These are phyloP conservation scores for Neurospora crassa DNA, from an alignment of 2,329 filamentous ascomycete species.

Conservation along the genomic window DNA sequence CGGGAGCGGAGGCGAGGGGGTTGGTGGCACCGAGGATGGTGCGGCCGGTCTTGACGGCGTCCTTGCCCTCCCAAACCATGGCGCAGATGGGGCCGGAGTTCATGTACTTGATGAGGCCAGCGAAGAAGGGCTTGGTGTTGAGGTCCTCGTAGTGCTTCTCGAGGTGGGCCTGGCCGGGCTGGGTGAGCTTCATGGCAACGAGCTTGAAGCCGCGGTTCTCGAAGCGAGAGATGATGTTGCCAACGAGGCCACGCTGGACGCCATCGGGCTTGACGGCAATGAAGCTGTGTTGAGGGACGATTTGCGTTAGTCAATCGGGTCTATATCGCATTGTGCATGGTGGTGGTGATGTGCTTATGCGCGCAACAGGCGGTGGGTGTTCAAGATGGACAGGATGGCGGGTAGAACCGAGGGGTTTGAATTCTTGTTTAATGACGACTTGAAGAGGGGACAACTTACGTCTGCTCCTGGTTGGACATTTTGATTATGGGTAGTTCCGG, in stretches of 20 bases:
- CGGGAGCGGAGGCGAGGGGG: slow-evolving; percentile 85
- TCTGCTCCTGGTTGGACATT: slow-evolving; percentile 73
- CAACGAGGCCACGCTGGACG: slow-evolving; percentile 97
- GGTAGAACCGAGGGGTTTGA: slow-evolving; percentile 15
- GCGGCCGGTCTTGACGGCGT: slow-evolving; percentile 98
- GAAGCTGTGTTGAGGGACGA: slow-evolving; percentile 56
- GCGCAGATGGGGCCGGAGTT: slow-evolving; percentile 90
- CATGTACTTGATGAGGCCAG: slow-evolving; percentile 93
- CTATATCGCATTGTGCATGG: not conserved
- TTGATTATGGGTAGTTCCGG: slow-evolving; percentile 28
- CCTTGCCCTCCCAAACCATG: slow-evolving; percentile 99
- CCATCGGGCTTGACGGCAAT: slow-evolving; percentile 99
- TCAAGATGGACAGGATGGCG: slow-evolving; percentile 7
- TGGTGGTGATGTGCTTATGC: not conserved
- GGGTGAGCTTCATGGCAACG: slow-evolving; percentile 89
- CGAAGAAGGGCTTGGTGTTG: slow-evolving; percentile 92
- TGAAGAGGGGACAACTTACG: slow-evolving; percentile 46
- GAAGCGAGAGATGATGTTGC: slow-evolving; percentile 96
- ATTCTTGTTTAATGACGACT: slow-evolving; percentile 3
- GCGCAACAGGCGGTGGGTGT: not conserved
- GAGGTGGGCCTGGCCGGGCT: slow-evolving; percentile 86
- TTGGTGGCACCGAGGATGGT: slow-evolving; percentile 96
- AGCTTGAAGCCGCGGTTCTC: slow-evolving; percentile 99
- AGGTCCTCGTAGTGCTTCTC: slow-evolving; percentile 97
- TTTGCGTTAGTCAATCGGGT: slow-evolving; percentile 5